Evolutionary conservation across 1,284 basidiomycete genomes (phyloP).

Genomic region (Heterobasidion occidentale): DNA sequence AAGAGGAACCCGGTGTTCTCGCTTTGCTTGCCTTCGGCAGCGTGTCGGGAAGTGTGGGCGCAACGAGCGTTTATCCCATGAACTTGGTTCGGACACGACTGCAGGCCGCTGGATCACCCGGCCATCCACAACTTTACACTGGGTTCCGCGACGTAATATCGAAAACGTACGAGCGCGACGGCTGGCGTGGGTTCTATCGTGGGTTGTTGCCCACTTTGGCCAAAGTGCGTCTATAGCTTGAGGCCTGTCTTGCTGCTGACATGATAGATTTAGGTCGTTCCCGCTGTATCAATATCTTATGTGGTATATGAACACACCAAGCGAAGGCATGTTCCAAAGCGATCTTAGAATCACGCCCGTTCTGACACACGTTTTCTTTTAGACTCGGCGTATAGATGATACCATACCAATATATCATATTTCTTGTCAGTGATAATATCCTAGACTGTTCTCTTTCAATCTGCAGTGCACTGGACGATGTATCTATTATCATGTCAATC

Average conservation of each 20-base stretch:
- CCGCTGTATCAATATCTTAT: slow-evolving; percentile 92
- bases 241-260: slow-evolving; percentile 23
- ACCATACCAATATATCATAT: slow-evolving; percentile 7
- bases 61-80: slow-evolving; percentile 85
- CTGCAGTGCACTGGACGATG: not conserved
- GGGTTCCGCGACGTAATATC: slow-evolving; percentile 83
- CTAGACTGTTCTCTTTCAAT: not conserved
- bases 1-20: slow-evolving; percentile 78
- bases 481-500: not conserved
- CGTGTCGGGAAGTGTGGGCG: slow-evolving; percentile 86
- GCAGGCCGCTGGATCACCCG: slow-evolving; percentile 92
- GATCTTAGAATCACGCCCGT: not conserved
- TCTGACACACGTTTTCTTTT: slow-evolving; percentile 7
- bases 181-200: slow-evolving; percentile 93
- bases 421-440: not conserved
- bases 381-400: slow-evolving; percentile 40
- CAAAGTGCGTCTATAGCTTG: slow-evolving; percentile 44
- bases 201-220: slow-evolving; percentile 87
- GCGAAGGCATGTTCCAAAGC: slow-evolving; percentile 45
- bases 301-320: slow-evolving; percentile 84
- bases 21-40: slow-evolving; percentile 84
- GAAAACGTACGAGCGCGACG: slow-evolving; percentile 82
- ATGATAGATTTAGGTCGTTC: slow-evolving; percentile 59
- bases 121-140: slow-evolving; percentile 84
- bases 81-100: slow-evolving; percentile 92